A percentile compares a stretch with the other conserved stretches of the same genome.
Conservation (phyloP, 139 green algal species). For the Closterium sp. region DNA sequence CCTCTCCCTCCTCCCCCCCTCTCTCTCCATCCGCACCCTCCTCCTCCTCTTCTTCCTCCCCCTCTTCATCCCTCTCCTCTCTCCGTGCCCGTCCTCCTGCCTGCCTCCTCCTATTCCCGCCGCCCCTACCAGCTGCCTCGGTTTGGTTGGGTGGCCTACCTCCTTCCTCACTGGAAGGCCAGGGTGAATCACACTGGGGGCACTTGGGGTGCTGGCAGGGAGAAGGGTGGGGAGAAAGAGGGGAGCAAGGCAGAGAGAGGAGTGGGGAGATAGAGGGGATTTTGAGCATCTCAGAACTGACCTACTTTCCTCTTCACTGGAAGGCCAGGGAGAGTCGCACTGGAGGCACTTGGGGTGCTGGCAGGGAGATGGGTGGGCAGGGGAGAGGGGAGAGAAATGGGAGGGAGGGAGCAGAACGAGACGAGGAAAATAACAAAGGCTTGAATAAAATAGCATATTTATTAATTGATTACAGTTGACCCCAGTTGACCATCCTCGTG, state of each 20-base stretch:
- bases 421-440: no score
- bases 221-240: slow-evolving; percentile 16
- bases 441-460: no score
- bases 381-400: not conserved
- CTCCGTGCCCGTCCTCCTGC: not conserved
- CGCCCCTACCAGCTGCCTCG: not conserved
- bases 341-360: not conserved
- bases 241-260: not conserved
- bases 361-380: not conserved
- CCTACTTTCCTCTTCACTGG: not conserved
- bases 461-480: no score
- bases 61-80: not conserved
- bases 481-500: no score
- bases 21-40: not conserved
- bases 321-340: not conserved
- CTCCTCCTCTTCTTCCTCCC: not conserved
- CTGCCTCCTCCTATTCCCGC: not conserved
- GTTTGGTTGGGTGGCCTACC: not conserved
- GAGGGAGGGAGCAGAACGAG: no score
- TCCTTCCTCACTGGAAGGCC: not conserved
- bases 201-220: not conserved
- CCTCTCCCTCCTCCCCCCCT: not conserved
- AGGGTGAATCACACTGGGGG: not conserved
- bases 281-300: no score
- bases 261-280: not conserved